Evolutionary conservation across 139 green algal species (phyloP).

Genomic region (Chlamydomonas asymmetrica): DNA sequence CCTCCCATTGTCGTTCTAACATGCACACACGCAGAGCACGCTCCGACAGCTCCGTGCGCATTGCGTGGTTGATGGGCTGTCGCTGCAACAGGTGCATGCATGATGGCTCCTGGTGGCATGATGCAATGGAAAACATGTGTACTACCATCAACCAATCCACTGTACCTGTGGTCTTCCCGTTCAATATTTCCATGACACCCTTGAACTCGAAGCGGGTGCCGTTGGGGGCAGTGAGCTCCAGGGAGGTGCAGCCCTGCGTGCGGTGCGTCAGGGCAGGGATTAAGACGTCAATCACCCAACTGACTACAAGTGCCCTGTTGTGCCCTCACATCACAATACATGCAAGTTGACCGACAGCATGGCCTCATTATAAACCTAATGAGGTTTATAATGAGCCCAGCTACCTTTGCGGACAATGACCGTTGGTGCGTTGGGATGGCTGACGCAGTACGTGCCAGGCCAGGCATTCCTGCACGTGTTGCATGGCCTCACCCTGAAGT

Average conservation of each 20-base stretch:
- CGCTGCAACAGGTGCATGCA: no score
- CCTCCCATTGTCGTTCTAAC: no score
- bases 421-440: background rate
- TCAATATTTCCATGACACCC: slow-evolving; percentile 42
- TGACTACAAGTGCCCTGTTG: background rate
- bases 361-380: background rate
- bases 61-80: no score
- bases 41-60: no score
- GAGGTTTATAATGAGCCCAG: background rate
- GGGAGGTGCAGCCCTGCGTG: slow-evolving; percentile 51
- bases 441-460: background rate
- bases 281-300: background rate
- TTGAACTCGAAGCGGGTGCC: slow-evolving; percentile 60
- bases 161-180: no score
- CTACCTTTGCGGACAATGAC: background rate
- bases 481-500: slow-evolving; percentile 49
- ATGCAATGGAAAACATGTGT: no score
- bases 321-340: background rate
- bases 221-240: slow-evolving; percentile 51
- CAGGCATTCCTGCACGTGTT: background rate
- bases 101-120: no score
- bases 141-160: no score
- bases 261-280: background rate
- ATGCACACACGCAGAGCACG: no score
- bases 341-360: background rate